Evolutionary conservation across 768 basidiomycete species (phyloP).

Genomic region (Auricularia sp.): DNA sequence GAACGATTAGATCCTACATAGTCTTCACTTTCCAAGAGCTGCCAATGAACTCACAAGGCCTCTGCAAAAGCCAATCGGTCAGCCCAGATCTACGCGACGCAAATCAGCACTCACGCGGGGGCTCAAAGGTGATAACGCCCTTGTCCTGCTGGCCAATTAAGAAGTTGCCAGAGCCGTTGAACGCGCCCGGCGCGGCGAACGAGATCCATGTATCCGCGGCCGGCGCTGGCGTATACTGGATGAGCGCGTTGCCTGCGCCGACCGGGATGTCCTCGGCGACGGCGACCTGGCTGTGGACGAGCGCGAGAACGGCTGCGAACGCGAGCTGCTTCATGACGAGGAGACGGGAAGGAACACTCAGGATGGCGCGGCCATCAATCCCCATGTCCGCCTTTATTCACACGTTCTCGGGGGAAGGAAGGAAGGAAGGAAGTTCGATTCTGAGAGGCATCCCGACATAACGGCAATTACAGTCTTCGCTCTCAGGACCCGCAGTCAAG

Average conservation of each 20-base stretch:
- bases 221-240: background rate
- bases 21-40: background rate
- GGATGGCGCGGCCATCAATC: too few species aligned
- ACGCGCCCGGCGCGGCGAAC: background rate
- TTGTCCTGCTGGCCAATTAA: background rate
- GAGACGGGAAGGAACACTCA: too few species aligned
- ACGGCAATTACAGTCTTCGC: background rate
- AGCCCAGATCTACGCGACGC: too few species aligned
- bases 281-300: background rate
- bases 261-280: background rate
- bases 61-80: too few species aligned
- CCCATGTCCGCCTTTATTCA: too few species aligned
- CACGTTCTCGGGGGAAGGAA: background rate
- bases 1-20: background rate
- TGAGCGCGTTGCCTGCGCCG: background rate
- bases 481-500: background rate
- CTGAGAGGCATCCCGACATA: background rate
- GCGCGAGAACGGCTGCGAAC: background rate
- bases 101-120: background rate
- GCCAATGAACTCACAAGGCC: background rate
- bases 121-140: background rate
- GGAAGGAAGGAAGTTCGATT: background rate
- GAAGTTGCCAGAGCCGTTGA: background rate
- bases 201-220: background rate
- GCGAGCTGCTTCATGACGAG: background rate